phyloP scores from a whole-genome alignment of 176 grass and related monocot genomes.

The Hsuehochloa calcarea region DNA sequence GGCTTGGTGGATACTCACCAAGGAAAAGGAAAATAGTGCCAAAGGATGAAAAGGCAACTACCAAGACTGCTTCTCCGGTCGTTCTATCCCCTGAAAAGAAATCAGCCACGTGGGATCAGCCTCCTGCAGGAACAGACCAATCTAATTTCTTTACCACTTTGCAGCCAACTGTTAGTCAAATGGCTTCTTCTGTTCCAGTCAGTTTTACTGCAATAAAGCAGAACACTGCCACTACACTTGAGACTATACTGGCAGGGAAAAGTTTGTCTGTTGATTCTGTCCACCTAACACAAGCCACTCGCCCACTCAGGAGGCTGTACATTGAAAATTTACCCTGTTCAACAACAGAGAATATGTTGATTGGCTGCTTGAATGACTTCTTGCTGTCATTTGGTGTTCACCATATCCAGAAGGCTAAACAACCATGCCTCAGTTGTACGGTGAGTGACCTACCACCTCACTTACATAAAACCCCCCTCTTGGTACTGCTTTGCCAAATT shows the following conservation, averaged over 20 bases:
- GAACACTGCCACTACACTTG: conserved; percentile 28
- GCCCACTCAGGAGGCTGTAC: conserved; percentile 69
- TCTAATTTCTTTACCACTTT: conserved; percentile 45
- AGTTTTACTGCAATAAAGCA: conserved; percentile 28
- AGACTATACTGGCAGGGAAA: conserved; percentile 40
- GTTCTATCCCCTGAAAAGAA: conserved; percentile 60
- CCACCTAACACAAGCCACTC: conserved; percentile 90
- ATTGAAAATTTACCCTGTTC: conserved; percentile 80
- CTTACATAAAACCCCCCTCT: background rate
- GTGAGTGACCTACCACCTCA: conserved; percentile 47
- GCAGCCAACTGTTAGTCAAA: conserved; percentile 41
- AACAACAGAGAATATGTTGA: conserved; percentile 65
- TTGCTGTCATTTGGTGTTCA: conserved; percentile 52
- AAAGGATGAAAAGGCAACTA: conserved; percentile 37
- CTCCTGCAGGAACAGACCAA: conserved; percentile 50
- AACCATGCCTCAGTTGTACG: conserved; percentile 83
- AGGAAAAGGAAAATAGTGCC: conserved; percentile 68
- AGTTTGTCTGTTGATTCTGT: conserved; percentile 62
- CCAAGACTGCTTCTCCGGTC: conserved; percentile 29
- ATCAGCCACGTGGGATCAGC: conserved; percentile 86
- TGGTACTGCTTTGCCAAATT: conserved; percentile 1
- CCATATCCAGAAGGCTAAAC: conserved; percentile 53
- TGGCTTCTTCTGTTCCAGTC: conserved; percentile 34
- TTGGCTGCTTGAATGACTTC: conserved; percentile 78
- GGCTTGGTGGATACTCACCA: conserved; percentile 83